A percentile compares a stretch with the other conserved stretches of the same genome.
These are phyloP conservation scores for Mycena amicta DNA, from an alignment of 768 basidiomycete genomes.

Conservation along the genomic window DNA sequence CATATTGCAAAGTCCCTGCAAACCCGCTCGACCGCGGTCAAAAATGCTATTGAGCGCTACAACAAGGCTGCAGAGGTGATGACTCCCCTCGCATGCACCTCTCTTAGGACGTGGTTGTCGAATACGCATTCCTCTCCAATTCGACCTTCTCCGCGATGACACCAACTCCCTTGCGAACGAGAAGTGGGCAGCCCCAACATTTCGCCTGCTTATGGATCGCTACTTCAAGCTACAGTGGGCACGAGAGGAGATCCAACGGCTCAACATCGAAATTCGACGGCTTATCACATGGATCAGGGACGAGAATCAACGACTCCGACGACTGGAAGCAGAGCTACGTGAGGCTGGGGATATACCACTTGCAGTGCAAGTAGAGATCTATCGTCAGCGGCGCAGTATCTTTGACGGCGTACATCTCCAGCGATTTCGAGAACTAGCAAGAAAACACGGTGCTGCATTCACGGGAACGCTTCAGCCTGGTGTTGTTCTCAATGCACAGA, in stretches of 20 bases:
- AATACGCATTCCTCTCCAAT: constrained; percentile 27
- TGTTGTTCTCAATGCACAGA: neutral
- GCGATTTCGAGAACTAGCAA: neutral
- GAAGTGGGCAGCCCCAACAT: neutral
- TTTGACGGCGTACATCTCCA: constrained; percentile 5
- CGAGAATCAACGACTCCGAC: neutral
- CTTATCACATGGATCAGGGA: neutral
- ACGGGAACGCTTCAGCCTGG: neutral
- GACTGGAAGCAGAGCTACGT: neutral
- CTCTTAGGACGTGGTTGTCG: constrained; percentile 26
- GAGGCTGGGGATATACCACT: neutral
- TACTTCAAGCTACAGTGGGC: neutral
- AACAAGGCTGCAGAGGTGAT: constrained; percentile 16
- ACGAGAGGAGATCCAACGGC: neutral
- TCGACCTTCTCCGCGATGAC: constrained; percentile 22
- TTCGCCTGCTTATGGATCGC: neutral
- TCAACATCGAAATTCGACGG: neutral
- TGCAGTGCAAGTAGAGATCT: constrained; percentile 4
- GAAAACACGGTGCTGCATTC: neutral
- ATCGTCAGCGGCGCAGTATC: neutral
- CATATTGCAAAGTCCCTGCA: constrained; percentile 27
- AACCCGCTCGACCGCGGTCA: constrained; percentile 21
- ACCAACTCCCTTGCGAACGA: neutral
- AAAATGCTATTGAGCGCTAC: constrained; percentile 21
- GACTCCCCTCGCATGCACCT: constrained; percentile 13